These are phyloP conservation scores for Entomortierella chlamydospora DNA, from an alignment of 192 early-diverging fungal species.

Conservation along the genomic window DNA sequence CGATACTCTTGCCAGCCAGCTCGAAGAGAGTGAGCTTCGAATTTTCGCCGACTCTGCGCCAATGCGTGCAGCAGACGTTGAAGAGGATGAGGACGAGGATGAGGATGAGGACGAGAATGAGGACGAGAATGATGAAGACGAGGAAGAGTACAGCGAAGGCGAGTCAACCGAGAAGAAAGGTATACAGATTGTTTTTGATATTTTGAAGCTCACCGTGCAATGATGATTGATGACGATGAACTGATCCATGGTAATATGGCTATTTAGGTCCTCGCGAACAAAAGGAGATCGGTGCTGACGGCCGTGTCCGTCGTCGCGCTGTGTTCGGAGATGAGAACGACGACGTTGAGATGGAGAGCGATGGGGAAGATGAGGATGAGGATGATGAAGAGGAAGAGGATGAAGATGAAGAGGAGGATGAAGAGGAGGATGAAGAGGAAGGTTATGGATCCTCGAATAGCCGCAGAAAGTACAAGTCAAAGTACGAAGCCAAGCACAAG, in stretches of 20 bases:
- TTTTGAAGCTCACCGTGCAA: neutral
- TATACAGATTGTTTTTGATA: neutral
- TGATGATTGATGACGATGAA: neutral
- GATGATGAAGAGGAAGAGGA: slow-evolving; percentile 59
- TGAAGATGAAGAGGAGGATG: slow-evolving; percentile 56
- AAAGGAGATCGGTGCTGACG: slow-evolving; percentile 48
- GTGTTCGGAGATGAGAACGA: slow-evolving; percentile 73
- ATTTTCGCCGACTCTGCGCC: slow-evolving; percentile 76
- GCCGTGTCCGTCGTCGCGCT: slow-evolving; percentile 68
- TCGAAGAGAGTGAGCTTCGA: slow-evolving; percentile 72
- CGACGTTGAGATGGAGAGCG: slow-evolving; percentile 58
- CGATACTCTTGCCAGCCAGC: slow-evolving; percentile 77
- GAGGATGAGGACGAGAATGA: no score
- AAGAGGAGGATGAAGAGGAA: slow-evolving; percentile 55
- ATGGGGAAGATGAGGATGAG: slow-evolving; percentile 56
- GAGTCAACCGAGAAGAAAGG: slow-evolving; percentile 59
- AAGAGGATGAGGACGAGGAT: slow-evolving; percentile 48
- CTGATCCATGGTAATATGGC: no score
- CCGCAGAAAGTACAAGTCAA: slow-evolving; percentile 52
- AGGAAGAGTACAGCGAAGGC: slow-evolving; percentile 55
- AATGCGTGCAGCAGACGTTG: slow-evolving; percentile 58
- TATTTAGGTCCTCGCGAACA: slow-evolving; percentile 37
- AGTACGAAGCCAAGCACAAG: slow-evolving; percentile 48
- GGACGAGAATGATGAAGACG: slow-evolving; percentile 59
- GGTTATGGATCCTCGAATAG: slow-evolving; percentile 47